Base-by-base conservation (phyloP, 371 early-diverging fungal genomes). In the Syncephalis fuscata region DNA sequence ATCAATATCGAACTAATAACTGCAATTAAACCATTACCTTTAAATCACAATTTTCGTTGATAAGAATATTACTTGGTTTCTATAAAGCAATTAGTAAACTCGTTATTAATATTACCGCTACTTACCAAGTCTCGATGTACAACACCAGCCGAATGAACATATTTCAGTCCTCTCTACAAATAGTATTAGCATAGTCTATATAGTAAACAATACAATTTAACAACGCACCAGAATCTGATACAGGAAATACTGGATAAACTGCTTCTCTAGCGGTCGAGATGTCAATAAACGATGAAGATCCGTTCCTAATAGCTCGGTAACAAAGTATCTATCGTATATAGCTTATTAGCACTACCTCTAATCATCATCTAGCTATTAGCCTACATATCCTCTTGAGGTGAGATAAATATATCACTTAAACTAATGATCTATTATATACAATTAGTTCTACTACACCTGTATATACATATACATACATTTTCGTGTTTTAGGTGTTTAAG, bases 51-150 rank as follows among this genome's bases (percentile, higher is more conserved):
- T 94, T 90, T 58, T 88, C 90, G 59, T 92, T 92, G 60, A 94
- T 79, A 23, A 94, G 69, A 52, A 94, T 87, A 61, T 94, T 94
- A 64, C 82, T 81, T 19, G 95, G 95, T 81, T 94, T 92, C 84
- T 74, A 62, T 27, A 26, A 44, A 26, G n/a, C 14, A 42, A 49
- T 9, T 10, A 27, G 44, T 23, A 7, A 17, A 41, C 36, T 23
- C 51, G 21, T 0, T 36, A 20, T 15, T 4, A 32, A 14, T 15
- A 25, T 15, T 0, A 19, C 17, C 1, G 19, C 22, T 22, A 24
- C 62, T 64, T 66, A 82, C 83, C 70, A 94, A 65, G 62, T 94
- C 95, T 50, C 95, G 69, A 62, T 94, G 95, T 42, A 94, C 83
- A 48, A 94, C 90, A 45, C 90, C 92, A 44, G 90, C 90, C 0